Conservation (phyloP, 2,329 filamentous ascomycete genomes). For the Beauveria sp. region DNA sequence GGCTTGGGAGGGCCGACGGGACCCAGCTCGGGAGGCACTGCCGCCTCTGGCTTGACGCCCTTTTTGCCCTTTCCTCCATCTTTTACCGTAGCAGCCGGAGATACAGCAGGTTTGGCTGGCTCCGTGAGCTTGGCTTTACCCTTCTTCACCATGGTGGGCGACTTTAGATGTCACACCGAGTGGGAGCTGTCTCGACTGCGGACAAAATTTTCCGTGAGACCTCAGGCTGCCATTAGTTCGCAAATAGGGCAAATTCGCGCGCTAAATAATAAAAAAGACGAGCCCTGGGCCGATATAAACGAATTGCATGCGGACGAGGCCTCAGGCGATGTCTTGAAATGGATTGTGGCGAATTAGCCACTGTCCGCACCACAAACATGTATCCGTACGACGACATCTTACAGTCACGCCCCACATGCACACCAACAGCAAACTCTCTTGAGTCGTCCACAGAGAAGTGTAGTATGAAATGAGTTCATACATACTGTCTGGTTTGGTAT, state of each 20-base stretch:
- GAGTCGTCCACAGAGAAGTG: not conserved
- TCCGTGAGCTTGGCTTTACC: constrained; percentile 42
- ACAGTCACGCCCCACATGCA: not conserved
- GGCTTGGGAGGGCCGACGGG: constrained; percentile 46
- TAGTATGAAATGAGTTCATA: too few relatives aligned
- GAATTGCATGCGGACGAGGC: not conserved
- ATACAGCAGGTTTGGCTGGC: constrained; percentile 24
- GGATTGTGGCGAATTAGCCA: not conserved
- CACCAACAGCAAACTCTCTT: not conserved
- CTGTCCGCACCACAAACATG: not conserved
- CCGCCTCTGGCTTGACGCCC: constrained; percentile 28
- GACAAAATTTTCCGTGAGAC: not conserved
- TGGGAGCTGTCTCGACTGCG: not conserved
- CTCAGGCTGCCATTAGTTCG: constrained; percentile 4
- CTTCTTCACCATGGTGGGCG: constrained; percentile 42
- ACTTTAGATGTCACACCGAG: not conserved
- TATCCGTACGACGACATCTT: not conserved
- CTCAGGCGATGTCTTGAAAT: not conserved
- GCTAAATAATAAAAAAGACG: not conserved
- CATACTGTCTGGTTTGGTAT: not conserved
- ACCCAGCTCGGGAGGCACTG: constrained; percentile 25
- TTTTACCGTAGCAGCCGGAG: constrained; percentile 28
- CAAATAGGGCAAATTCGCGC: not conserved
- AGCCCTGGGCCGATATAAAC: not conserved
- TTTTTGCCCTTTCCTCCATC: constrained; percentile 53